Percentiles rank a stretch among this genome's conserved stretches.
Conservation (phyloP, 768 basidiomycete genomes). For the Kwoniella dendrophila region DNA sequence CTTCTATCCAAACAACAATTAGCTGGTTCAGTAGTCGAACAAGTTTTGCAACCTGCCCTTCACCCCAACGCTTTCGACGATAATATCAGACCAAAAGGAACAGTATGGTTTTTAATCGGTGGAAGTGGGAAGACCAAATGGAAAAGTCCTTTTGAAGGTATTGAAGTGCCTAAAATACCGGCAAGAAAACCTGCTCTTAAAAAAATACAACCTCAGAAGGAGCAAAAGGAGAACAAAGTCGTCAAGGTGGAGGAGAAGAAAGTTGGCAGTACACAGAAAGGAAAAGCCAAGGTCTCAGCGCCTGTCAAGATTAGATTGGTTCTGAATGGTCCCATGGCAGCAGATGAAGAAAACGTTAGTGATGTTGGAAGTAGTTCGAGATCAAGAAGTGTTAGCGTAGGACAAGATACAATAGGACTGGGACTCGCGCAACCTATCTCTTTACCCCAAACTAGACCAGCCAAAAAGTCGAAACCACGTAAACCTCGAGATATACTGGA, state of each 20-base stretch:
- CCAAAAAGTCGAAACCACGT: conserved; percentile 11
- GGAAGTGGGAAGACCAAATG: conserved; percentile 35
- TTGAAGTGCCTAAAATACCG: conserved; percentile 40
- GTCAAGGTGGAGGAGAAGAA: conserved; percentile 22
- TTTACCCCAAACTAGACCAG: conserved; percentile 2
- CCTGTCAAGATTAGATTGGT: conserved; percentile 37
- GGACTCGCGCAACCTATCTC: conserved; percentile 12
- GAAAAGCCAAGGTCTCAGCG: conserved; percentile 14
- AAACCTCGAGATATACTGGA: conserved; percentile 26
- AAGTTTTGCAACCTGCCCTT: conserved; percentile 40
- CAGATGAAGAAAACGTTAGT: conserved; percentile 24
- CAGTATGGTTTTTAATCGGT: conserved; percentile 37
- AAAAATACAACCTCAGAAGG: conserved; percentile 30
- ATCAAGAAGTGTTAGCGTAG: conserved; percentile 24
- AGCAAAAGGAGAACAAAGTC: conserved; percentile 27
- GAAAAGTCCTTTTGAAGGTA: conserved; percentile 45
- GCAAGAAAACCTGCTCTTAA: conserved; percentile 33
- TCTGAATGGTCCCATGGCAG: conserved; percentile 9
- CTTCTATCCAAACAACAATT: conserved; percentile 47
- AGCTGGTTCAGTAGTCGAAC: conserved; percentile 42
- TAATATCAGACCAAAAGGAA: conserved; percentile 39
- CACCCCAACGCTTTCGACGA: conserved; percentile 44
- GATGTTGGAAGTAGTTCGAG: conserved; percentile 21
- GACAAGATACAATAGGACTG: conserved; percentile 9
- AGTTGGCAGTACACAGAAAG: conserved; percentile 3